phyloP scores from a whole-genome alignment of 768 basidiomycete genomes.

The Clitopilus passeckerianus region DNA sequence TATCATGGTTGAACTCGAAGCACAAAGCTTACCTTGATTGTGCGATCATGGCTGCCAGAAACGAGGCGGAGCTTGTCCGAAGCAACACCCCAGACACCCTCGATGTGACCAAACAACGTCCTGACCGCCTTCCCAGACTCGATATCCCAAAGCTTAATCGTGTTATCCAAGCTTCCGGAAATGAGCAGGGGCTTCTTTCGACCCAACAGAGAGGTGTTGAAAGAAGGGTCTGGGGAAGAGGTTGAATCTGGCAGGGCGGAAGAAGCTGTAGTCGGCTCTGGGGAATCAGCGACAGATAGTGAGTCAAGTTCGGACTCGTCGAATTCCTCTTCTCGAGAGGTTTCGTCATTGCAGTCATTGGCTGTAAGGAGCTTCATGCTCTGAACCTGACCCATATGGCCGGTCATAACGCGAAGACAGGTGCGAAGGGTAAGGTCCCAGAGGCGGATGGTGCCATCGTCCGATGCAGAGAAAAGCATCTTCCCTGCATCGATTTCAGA shows the following conservation, averaged over 20 bases:
- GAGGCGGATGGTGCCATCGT: slow-evolving; percentile 88
- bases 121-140: slow-evolving; percentile 71
- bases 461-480: slow-evolving; percentile 96
- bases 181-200: slow-evolving; percentile 71
- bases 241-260: background rate
- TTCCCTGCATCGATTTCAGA: slow-evolving; percentile 75
- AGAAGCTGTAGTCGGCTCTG: background rate
- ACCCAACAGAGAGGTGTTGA: slow-evolving; percentile 8
- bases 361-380: slow-evolving; percentile 75
- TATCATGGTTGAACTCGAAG: background rate
- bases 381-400: slow-evolving; percentile 95
- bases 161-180: slow-evolving; percentile 91
- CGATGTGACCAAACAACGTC: slow-evolving; percentile 96
- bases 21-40: slow-evolving; percentile 77
- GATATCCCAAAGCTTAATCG: slow-evolving; percentile 94
- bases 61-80: slow-evolving; percentile 89
- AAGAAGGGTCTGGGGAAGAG: background rate
- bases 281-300: background rate
- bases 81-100: slow-evolving; percentile 96
- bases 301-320: background rate
- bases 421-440: slow-evolving; percentile 86
- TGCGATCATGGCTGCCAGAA: slow-evolving; percentile 91
- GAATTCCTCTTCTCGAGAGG: background rate
- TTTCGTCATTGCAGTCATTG: slow-evolving; percentile 43
- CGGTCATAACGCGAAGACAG: slow-evolving; percentile 80